A percentile compares a stretch with the other conserved stretches of the same genome.
phyloP scores from a whole-genome alignment of 805 yeast species.

The Candida andamanensis region DNA sequence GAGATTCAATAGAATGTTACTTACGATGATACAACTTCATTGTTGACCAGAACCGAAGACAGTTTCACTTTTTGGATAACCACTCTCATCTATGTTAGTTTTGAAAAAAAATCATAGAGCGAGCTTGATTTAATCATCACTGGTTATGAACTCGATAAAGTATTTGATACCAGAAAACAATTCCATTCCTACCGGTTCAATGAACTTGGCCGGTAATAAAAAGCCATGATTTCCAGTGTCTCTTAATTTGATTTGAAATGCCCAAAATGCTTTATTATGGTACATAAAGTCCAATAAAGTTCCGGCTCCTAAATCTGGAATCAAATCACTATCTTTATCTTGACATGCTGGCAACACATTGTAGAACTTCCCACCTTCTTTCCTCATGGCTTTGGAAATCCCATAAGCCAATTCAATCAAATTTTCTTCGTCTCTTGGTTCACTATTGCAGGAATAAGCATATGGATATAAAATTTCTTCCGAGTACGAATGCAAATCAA shows the following conservation, averaged over 20 bases:
- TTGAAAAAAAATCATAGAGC: neutral
- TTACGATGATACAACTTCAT: conserved; percentile 57
- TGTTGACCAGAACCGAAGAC: conserved; percentile 86
- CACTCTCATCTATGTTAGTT: conserved; percentile 56
- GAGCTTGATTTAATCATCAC: conserved; percentile 15
- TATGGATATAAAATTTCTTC: conserved; percentile 81
- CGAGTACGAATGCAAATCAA: conserved; percentile 82
- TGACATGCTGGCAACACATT: conserved; percentile 73
- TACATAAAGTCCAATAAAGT: conserved; percentile 81
- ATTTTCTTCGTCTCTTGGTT: conserved; percentile 78
- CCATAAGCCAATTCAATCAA: conserved; percentile 79
- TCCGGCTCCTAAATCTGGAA: conserved; percentile 76
- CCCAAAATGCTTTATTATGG: conserved; percentile 77
- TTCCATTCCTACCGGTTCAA: conserved; percentile 74
- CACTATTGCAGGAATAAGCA: conserved; percentile 68
- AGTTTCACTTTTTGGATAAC: conserved; percentile 85
- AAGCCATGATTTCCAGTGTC: conserved; percentile 84
- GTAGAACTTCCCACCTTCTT: conserved; percentile 58
- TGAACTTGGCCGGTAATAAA: conserved; percentile 63
- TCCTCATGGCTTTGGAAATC: conserved; percentile 65
- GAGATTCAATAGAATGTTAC: conserved; percentile 9
- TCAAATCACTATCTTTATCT: conserved; percentile 68
- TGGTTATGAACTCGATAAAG: conserved; percentile 43
- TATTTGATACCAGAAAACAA: conserved; percentile 62
- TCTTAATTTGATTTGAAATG: conserved; percentile 74